Evolutionary conservation across 805 yeast genomes (phyloP).

Genomic region (Wickerhamomyces queroliae): DNA sequence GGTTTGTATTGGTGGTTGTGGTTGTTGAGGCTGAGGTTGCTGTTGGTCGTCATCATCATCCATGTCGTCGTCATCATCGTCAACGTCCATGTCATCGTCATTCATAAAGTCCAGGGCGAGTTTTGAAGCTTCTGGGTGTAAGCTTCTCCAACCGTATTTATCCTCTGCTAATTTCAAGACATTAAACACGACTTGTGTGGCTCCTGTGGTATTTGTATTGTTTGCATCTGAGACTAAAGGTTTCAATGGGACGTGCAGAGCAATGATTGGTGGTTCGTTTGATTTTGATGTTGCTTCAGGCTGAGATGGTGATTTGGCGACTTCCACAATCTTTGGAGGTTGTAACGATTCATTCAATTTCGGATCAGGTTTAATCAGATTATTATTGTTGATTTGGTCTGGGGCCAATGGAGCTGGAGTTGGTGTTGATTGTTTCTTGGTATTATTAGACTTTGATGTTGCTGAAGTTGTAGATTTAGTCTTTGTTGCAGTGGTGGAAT

Average conservation of each 20-base stretch:
- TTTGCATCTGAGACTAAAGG: too few species aligned
- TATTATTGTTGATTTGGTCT: conserved; percentile 15
- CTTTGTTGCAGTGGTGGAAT: neutral
- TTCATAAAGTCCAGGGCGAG: conserved; percentile 49
- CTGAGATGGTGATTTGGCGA: conserved; percentile 1
- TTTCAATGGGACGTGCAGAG: conserved; percentile 45
- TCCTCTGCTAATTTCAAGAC: conserved; percentile 73
- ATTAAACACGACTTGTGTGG: conserved; percentile 62
- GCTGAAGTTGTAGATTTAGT: neutral
- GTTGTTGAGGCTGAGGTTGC: conserved; percentile 10
- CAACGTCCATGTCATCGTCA: conserved; percentile 46
- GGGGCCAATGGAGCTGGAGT: conserved; percentile 6
- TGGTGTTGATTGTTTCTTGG: conserved; percentile 1
- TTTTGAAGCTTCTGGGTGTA: conserved; percentile 62
- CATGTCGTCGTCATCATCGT: conserved; percentile 39
- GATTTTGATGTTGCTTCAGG: neutral
- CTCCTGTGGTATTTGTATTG: conserved; percentile 46
- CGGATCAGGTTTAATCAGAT: conserved; percentile 11
- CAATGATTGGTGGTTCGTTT: neutral
- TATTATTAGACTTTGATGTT: neutral
- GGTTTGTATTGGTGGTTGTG: conserved; percentile 28
- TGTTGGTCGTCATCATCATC: conserved; percentile 27
- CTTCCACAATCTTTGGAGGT: conserved; percentile 15
- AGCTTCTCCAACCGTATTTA: conserved; percentile 71
- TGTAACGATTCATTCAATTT: conserved; percentile 13